Percentiles rank a stretch among this genome's conserved stretches.
These are phyloP conservation scores for Blastomyces parvus DNA, from an alignment of 2,329 filamentous ascomycete genomes.

Conservation along the genomic window DNA sequence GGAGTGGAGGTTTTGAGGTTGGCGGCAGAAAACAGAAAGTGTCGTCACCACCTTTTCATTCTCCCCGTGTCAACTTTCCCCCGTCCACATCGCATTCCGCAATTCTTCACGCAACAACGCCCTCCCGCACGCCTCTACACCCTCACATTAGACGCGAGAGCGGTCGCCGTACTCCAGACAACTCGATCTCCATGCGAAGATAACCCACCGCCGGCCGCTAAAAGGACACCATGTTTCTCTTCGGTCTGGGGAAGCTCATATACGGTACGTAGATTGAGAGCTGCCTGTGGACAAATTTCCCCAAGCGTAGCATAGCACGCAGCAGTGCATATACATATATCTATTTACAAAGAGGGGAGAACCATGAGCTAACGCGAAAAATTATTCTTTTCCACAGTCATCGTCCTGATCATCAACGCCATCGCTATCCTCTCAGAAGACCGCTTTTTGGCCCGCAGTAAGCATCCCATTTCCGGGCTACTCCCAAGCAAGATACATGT, in stretches of 20 bases:
- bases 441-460: constrained; percentile 77
- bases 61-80: neutral
- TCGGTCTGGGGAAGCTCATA: constrained; percentile 60
- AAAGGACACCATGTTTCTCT: constrained; percentile 55
- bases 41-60: neutral
- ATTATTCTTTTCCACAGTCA: constrained; percentile 43
- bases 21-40: neutral
- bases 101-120: neutral
- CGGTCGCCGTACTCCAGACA: constrained; percentile 1
- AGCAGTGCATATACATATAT: constrained; percentile 18
- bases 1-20: neutral
- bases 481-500: neutral
- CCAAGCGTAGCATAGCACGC: constrained; percentile 10
- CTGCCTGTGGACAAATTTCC: neutral
- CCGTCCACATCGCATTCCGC: neutral
- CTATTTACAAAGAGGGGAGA: constrained; percentile 3
- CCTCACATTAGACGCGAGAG: neutral
- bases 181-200: constrained; percentile 7
- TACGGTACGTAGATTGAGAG: constrained; percentile 46
- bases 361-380: constrained; percentile 8
- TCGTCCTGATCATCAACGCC: constrained; percentile 83
- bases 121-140: neutral
- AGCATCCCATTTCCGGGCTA: constrained; percentile 20
- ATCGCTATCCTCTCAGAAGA: constrained; percentile 92
- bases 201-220: constrained; percentile 13